Evolutionary conservation across 306 rosid species (phyloP), one percentile per base, ranked within the genome.

Genomic region (Inga laurina): DNA sequence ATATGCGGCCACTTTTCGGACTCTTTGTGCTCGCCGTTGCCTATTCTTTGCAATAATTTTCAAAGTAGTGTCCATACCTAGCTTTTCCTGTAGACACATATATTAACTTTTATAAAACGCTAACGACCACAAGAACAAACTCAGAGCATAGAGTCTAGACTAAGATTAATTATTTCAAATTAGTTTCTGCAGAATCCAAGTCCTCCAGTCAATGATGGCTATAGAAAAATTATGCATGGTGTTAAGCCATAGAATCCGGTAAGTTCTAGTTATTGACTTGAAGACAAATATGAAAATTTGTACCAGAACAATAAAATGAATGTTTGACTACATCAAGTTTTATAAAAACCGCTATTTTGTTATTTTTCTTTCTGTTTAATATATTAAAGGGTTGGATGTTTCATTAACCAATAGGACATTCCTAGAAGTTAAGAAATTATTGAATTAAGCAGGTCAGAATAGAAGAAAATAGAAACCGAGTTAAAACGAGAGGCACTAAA

Each of bases 361-460:
- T 72, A 11, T 52, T 62, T 73, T 73, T 75, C 11, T 57, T 46
- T 78, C 44, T 69, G 45, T 73, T 49, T 22, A 73, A 62, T 48
- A 43, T 79, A 51, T 66, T 69, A 39, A 78, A 52, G 71, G 61
- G 22, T 54, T 64, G 34, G 54, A 74, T 45, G 49, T 45, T 72
- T 48, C 30, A 18, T 37, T 8, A 27, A 24, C 34, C 34, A 59
- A 54, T 57, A 41, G 32, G 16, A 80, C 68, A 44, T 8, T 15
- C 34, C 12, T 30, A 43, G 51, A 24, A 66, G 15, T 66, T 16
- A n/a, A 34, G 14, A 7, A 2, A 44, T 72, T 44, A 41, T 72
- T 45, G 61, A 54, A 41, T 80, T 43, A 24, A 4, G 83, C 35
- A 66, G 75, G 22, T 37, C 22, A 5, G n/a, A 72, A 21, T 8